Evolutionary conservation across 495 filamentous ascomycete species (phyloP).

Genomic region (Staphylotrichum longicolle): DNA sequence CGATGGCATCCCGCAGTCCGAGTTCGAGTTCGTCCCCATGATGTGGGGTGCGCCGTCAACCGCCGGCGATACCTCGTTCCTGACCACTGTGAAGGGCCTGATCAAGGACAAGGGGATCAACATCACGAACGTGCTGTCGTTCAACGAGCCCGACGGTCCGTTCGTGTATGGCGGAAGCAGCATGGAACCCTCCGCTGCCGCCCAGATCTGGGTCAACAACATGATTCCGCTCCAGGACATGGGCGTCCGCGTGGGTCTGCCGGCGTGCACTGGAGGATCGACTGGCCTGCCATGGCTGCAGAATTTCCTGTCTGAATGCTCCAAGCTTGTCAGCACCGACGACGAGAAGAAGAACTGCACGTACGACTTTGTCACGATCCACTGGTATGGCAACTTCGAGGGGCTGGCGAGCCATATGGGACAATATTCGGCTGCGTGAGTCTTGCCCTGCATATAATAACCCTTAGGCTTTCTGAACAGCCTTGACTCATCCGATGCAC

Average conservation of each 20-base stretch:
- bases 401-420: conserved; percentile 70
- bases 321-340: conserved; percentile 38
- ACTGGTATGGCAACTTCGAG: conserved; percentile 77
- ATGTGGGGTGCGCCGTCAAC: conserved; percentile 58
- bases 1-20: conserved; percentile 39
- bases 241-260: conserved; percentile 57
- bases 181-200: conserved; percentile 56
- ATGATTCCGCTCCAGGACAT: conserved; percentile 61
- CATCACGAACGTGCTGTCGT: conserved; percentile 63
- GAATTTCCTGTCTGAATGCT: conserved; percentile 57
- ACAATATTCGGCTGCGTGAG: conserved; percentile 51
- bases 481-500: background rate
- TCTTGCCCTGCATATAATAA: background rate
- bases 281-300: conserved; percentile 62
- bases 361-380: conserved; percentile 69
- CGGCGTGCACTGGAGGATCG: conserved; percentile 55
- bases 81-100: conserved; percentile 49
- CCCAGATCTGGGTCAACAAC: conserved; percentile 62
- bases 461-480: no score
- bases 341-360: conserved; percentile 52
- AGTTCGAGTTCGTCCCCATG: conserved; percentile 77
- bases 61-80: conserved; percentile 54
- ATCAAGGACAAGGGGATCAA: conserved; percentile 52
- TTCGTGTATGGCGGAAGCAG: conserved; percentile 54
- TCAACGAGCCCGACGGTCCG: conserved; percentile 71